Evolutionary conservation across 768 basidiomycete species (phyloP), one percentile per base, ranked within the genome.

Genomic region (Hygrophorus pudorinus): DNA sequence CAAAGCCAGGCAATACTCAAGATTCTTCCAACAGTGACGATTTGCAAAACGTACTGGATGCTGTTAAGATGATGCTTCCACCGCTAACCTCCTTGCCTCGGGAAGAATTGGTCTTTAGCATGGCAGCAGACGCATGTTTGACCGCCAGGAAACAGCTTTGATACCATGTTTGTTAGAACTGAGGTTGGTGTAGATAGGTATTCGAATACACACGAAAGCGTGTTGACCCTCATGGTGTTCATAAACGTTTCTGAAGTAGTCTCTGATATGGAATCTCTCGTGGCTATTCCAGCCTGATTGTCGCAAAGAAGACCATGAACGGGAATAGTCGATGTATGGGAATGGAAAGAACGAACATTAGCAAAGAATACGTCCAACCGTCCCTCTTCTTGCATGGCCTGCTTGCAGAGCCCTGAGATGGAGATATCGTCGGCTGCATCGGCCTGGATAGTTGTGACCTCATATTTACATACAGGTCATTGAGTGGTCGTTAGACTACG

Each of bases 311-410:
- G 47, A 45, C 17, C 18, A 9, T 11, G 12, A 21, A 13, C 13
- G 7, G 4, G 37, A 37, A 24, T 2, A 30, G 20, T 12, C 13
- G n/a, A 37, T 14, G 30, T 16, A 32, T 30, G 16, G 33, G 33
- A 16, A 36, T 21, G 2, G 24, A 14, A 34, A 40, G 17, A 5
- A 54, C 78, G 42, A 55, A 89, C 92, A 59, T 97, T 96, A 28
- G 93, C 93, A 58, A 92, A 97, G 71, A 96, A 96, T 50, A 93
- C 80, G 52, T 97, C 93, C 10, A 97, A 69, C 47, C 78, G 73
- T 7, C 91, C 90, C 57, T 93, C 82, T 48, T 96, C 90, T 34
- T 73, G 63, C 27, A 90, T 55, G 2, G 85, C 88, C 46, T 68
- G 78, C 45, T 81, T 65, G 59, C 91, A 90, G 1, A 91, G 59